Conservation (phyloP, 495 filamentous ascomycete species). For the Trichoderma parareesei region DNA sequence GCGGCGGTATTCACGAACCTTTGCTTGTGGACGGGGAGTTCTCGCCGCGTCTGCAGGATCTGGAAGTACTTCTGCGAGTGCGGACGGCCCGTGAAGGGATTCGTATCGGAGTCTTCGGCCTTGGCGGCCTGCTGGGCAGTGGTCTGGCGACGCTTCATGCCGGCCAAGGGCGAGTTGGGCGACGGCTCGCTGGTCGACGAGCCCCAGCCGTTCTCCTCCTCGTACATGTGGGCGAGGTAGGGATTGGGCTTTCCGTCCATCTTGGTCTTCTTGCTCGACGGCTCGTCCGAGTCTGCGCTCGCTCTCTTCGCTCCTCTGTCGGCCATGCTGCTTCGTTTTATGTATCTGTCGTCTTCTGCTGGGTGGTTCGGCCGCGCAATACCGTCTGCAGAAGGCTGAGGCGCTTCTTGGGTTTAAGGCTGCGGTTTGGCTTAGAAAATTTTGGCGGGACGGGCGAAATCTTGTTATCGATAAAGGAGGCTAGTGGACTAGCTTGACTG, state of each 20-base stretch:
- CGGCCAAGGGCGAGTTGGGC: slow-evolving; percentile 45
- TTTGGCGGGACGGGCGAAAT: slow-evolving; percentile 12
- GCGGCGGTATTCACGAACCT: slow-evolving; percentile 42
- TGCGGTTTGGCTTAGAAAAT: slow-evolving; percentile 3
- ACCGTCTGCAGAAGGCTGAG: too few relatives aligned
- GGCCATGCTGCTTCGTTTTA: background rate
- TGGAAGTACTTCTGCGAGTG: slow-evolving; percentile 80
- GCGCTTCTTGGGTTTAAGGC: background rate
- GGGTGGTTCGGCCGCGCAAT: too few relatives aligned
- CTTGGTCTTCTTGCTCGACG: slow-evolving; percentile 26
- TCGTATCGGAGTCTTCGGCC: slow-evolving; percentile 74
- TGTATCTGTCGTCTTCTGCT: too few relatives aligned
- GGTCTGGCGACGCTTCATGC: slow-evolving; percentile 69
- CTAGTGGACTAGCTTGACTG: background rate
- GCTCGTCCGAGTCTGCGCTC: slow-evolving; percentile 13
- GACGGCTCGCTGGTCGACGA: slow-evolving; percentile 18
- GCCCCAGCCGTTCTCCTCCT: slow-evolving; percentile 33
- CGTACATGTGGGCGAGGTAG: slow-evolving; percentile 87
- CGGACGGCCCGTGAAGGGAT: slow-evolving; percentile 70
- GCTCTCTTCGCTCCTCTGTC: slow-evolving; percentile 8
- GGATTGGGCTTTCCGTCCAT: slow-evolving; percentile 51
- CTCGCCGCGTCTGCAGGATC: slow-evolving; percentile 74
- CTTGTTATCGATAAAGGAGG: background rate
- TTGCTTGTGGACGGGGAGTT: slow-evolving; percentile 84
- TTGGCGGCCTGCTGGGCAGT: slow-evolving; percentile 64